phyloP scores from a whole-genome alignment of 495 filamentous ascomycete genomes.

The Podospora comata region DNA sequence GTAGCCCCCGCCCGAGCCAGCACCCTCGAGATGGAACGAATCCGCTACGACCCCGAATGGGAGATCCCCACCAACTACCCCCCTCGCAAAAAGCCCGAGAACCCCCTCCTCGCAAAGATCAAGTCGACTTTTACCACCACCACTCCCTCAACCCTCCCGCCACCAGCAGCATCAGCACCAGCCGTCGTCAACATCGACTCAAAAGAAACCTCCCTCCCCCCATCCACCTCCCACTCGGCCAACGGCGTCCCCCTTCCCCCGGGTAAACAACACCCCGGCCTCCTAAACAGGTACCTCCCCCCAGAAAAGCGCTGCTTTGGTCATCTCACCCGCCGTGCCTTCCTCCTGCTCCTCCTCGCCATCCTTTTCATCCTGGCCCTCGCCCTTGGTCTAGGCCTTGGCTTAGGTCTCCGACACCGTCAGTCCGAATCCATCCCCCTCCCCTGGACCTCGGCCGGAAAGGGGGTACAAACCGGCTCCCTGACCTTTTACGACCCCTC shows the following conservation, averaged over 20 bases:
- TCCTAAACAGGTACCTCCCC: not conserved
- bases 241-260: not conserved
- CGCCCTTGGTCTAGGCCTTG: constrained; percentile 2
- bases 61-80: constrained; percentile 10
- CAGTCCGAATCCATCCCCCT: not conserved
- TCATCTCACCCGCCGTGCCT: constrained; percentile 1
- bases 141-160: not conserved
- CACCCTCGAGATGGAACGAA: constrained; percentile 3
- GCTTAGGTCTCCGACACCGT: not conserved
- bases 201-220: not conserved
- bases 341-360: not conserved
- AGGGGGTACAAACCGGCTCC: not conserved
- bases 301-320: not conserved
- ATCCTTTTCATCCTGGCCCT: not conserved
- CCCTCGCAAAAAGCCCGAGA: not conserved
- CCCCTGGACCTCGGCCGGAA: not conserved
- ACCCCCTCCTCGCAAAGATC: constrained; percentile 1
- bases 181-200: not conserved
- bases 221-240: not conserved
- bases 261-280: not conserved
- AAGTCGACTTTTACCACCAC: not conserved
- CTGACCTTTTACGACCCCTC: constrained; percentile 3
- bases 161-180: not conserved
- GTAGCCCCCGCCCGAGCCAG: not conserved
- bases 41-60: constrained; percentile 10